Evolutionary conservation across 1,284 basidiomycete genomes (phyloP).

Genomic region (Caloboletus firmus): DNA sequence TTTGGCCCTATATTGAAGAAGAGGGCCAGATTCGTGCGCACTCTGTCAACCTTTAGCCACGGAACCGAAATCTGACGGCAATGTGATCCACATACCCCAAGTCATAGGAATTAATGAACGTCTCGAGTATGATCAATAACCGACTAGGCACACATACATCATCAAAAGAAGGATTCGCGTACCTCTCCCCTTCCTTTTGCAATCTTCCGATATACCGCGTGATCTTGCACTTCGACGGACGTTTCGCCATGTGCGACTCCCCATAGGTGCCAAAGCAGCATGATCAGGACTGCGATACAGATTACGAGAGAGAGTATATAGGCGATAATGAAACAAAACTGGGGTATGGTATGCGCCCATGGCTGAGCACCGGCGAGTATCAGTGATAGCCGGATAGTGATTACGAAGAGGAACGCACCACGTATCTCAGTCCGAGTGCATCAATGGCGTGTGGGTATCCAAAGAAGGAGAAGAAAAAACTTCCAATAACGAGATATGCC

Average conservation of each 20-base stretch:
- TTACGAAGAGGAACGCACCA: constrained; percentile 36
- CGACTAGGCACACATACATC: background rate
- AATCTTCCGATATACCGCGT: constrained; percentile 72
- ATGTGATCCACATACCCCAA: constrained; percentile 56
- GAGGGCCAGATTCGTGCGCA: constrained; percentile 68
- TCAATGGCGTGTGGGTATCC: constrained; percentile 60
- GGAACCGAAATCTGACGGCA: background rate
- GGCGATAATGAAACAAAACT: constrained; percentile 68
- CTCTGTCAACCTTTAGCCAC: constrained; percentile 35
- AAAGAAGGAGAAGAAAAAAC: constrained; percentile 54
- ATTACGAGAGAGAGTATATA: constrained; percentile 79
- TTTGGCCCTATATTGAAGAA: constrained; percentile 87
- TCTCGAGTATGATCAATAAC: constrained; percentile 37
- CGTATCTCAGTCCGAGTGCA: constrained; percentile 54
- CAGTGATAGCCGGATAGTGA: background rate
- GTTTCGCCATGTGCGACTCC: constrained; percentile 82
- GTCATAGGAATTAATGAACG: constrained; percentile 91
- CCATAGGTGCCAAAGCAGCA: constrained; percentile 82
- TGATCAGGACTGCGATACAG: constrained; percentile 77
- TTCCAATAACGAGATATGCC: constrained; percentile 69
- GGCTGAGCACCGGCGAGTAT: constrained; percentile 24
- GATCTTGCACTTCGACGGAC: constrained; percentile 88
- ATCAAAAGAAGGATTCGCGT: constrained; percentile 15
- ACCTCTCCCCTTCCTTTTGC: constrained; percentile 75
- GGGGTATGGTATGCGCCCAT: constrained; percentile 72